phyloP scores from a whole-genome alignment of 179 eudicot genomes.

The Actinidia arguta region DNA sequence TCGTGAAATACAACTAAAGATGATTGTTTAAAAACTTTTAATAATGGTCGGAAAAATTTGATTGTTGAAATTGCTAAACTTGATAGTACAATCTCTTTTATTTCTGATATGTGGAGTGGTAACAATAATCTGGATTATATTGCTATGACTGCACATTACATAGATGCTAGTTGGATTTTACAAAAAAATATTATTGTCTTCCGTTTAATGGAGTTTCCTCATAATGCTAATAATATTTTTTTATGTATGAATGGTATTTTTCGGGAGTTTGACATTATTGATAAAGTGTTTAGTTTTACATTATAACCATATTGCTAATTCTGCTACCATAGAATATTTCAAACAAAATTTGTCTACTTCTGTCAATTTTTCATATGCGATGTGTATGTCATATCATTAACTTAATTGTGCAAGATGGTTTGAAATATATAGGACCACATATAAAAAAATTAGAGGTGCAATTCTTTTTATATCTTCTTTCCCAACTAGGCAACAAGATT shows the following conservation, averaged over 20 bases:
- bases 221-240: neutral
- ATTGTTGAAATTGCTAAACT: neutral
- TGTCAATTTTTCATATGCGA: neutral
- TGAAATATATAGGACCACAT: neutral
- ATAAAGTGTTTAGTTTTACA: neutral
- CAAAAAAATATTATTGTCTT: neutral
- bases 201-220: neutral
- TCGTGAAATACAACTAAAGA: neutral
- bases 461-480: neutral
- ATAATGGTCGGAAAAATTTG: accelerated
- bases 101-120: neutral
- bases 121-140: neutral
- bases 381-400: neutral
- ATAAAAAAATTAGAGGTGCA: neutral
- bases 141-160: neutral
- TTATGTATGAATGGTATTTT: neutral
- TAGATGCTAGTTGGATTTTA: neutral
- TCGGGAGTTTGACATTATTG: neutral
- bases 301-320: neutral
- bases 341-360: neutral
- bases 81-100: neutral
- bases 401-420: neutral
- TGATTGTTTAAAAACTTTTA: neutral
- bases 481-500: neutral
- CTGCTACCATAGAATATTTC: neutral